Percentiles rank a stretch among this genome's conserved stretches.
These are phyloP conservation scores for Orobanche coerulescens DNA, from an alignment of 257 asterid species.

Conservation along the genomic window DNA sequence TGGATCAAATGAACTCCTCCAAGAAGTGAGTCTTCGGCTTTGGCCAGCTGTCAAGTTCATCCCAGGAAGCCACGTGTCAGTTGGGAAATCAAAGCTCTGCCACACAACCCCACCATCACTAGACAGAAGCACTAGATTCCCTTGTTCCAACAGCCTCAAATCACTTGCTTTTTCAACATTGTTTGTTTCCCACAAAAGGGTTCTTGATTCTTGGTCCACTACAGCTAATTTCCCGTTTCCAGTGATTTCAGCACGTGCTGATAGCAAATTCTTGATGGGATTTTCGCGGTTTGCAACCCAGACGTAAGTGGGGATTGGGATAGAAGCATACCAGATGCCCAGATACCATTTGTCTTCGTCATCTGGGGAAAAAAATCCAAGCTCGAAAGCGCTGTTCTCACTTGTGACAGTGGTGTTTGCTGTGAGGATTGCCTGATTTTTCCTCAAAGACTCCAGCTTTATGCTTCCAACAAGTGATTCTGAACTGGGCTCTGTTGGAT, in stretches of 20 bases:
- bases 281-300: constrained; percentile 80
- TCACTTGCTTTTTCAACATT: constrained; percentile 38
- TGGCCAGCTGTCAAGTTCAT: constrained; percentile 51
- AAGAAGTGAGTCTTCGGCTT: constrained; percentile 41
- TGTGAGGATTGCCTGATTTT: constrained; percentile 32
- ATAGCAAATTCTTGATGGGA: constrained; percentile 39
- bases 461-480: constrained; percentile 10
- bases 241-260: constrained; percentile 40
- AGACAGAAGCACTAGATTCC: constrained; percentile 45
- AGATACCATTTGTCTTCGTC: constrained; percentile 48
- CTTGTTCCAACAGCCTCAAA: constrained; percentile 49
- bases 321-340: constrained; percentile 70
- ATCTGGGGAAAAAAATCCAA: constrained; percentile 53
- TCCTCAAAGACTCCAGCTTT: constrained; percentile 32
- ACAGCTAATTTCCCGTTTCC: constrained; percentile 43
- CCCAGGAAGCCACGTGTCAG: constrained; percentile 81
- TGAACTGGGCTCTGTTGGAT: constrained; percentile 12
- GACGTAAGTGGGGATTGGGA: constrained; percentile 51
- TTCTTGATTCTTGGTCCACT: constrained; percentile 32
- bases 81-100: constrained; percentile 77
- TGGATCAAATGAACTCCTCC: constrained; percentile 63
- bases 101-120: constrained; percentile 39
- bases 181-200: constrained; percentile 41
- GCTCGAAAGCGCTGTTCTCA: constrained; percentile 41
- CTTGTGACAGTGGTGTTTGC: constrained; percentile 46